Evolutionary conservation across 2,329 filamentous ascomycete species (phyloP).

Genomic region (Verticillium zaregamsianum): DNA sequence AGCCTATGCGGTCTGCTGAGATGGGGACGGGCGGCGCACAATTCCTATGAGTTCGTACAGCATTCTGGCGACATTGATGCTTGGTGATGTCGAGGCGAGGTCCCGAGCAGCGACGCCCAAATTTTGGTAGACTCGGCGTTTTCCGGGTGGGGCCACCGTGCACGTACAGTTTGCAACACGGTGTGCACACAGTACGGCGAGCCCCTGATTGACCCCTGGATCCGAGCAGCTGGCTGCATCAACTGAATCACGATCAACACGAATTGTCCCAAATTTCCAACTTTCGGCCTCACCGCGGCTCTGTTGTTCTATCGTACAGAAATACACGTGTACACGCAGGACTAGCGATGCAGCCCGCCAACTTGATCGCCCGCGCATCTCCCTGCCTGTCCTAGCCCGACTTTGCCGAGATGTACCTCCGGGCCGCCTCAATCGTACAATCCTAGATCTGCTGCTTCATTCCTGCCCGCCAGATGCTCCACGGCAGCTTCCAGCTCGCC

Average conservation of each 20-base stretch:
- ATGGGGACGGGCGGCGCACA: slow-evolving; percentile 50
- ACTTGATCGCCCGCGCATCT: not conserved
- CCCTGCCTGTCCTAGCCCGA: too few species aligned
- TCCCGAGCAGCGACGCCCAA: not conserved
- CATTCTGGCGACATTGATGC: slow-evolving; percentile 55
- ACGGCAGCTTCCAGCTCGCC: slow-evolving; percentile 79
- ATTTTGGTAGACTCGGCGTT: not conserved
- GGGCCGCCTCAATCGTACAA: not conserved
- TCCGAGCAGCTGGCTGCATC: not conserved
- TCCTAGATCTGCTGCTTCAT: slow-evolving; percentile 43
- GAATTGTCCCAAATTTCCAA: not conserved
- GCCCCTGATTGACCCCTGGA: not conserved
- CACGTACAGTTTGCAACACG: not conserved
- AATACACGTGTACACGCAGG: not conserved
- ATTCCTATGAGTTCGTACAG: slow-evolving; percentile 97
- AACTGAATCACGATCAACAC: not conserved
- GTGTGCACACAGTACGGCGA: not conserved
- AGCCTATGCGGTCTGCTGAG: not conserved
- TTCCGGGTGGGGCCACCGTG: not conserved
- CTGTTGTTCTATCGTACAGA: not conserved
- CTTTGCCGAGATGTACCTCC: not conserved
- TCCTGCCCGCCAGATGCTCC: slow-evolving; percentile 58
- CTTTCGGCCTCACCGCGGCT: not conserved
- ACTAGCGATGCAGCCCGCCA: not conserved
- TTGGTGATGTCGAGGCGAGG: not conserved